Evolutionary conservation across 768 basidiomycete genomes (phyloP), one percentile per base, ranked within the genome.

Genomic region (Mycena sanguinolenta): DNA sequence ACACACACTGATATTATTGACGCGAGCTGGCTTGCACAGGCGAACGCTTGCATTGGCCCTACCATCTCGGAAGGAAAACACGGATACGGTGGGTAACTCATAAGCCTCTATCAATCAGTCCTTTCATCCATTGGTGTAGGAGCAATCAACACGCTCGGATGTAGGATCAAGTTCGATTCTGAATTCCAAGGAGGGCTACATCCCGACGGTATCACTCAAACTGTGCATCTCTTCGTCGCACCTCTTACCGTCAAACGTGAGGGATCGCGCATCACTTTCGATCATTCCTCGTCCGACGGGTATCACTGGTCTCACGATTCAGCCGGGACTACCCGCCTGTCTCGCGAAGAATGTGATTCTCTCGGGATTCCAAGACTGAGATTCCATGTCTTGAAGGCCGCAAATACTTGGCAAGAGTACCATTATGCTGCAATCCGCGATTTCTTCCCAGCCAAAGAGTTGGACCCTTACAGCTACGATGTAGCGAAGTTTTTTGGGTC

Each of bases 351-450:
- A 55, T 64, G 53, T 25, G 63, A 64, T 21, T 28, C 19, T 10
- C 19, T 42, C 17, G 63, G 63, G 4, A 25, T 64, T 17, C 63
- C 53, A 8, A 34, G 67, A 28, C 38, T 32, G 27, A 8, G 25
- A n/a, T 55, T 55, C 4, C 7, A 4, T 10, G 46, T 36, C 13
- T 0, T 17, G 4, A 39, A 23, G 3, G 14, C 30, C 3, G 54
- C 2, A 17, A 62, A 14, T 9, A 7, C 36, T 25, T 68, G 67
- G 67, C 28, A 57, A 8, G 39, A 61, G 3, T 62, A 68, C 14
- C 67, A 68, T 10, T 68, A 68, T 21, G 50, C 49, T 6, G 53
- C 67, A 6, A 49, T 61, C 27, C 66, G 42, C 14, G 52, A 61
- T 19, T 67, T 61, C 21, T 44, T 5, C 1, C 25, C 46, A 34